Evolutionary conservation across 176 grass and related monocot genomes (phyloP).

Genomic region (Bolboschoenus planiculmis): DNA sequence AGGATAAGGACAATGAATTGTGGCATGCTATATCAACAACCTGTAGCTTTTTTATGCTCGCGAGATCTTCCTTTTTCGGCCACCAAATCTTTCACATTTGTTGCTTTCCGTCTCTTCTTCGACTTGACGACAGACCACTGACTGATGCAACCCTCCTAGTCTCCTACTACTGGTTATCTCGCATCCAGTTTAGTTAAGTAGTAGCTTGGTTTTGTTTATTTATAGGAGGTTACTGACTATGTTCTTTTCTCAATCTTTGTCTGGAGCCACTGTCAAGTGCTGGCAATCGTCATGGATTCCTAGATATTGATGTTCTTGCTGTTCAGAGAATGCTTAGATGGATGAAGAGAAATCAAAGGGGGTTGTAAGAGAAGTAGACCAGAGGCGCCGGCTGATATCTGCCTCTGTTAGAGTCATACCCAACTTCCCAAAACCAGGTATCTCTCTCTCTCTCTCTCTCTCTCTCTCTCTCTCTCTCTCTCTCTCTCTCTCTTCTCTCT

Average conservation of each 20-base stretch:
- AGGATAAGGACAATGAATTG: background rate
- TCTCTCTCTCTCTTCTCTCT: too few relatives aligned
- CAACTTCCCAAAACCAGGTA: background rate
- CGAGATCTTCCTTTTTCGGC: background rate
- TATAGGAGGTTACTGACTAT: background rate
- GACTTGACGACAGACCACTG: background rate
- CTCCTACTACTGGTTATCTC: background rate
- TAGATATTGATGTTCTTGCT: background rate
- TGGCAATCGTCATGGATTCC: background rate
- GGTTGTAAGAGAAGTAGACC: background rate
- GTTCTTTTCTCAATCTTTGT: background rate
- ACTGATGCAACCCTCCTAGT: background rate
- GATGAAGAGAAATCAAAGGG: background rate
- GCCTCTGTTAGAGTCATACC: background rate
- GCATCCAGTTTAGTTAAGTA: too few relatives aligned
- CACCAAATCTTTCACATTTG: background rate
- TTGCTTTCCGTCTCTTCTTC: background rate
- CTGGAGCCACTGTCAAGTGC: too few relatives aligned
- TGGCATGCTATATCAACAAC: background rate
- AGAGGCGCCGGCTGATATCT: background rate
- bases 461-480: too few relatives aligned
- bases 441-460: background rate
- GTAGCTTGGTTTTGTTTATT: background rate
- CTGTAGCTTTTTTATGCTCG: background rate
- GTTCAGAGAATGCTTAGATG: background rate